These are phyloP conservation scores for Sporothrix curviconia DNA, from an alignment of 2,329 filamentous ascomycete species.

Conservation along the genomic window DNA sequence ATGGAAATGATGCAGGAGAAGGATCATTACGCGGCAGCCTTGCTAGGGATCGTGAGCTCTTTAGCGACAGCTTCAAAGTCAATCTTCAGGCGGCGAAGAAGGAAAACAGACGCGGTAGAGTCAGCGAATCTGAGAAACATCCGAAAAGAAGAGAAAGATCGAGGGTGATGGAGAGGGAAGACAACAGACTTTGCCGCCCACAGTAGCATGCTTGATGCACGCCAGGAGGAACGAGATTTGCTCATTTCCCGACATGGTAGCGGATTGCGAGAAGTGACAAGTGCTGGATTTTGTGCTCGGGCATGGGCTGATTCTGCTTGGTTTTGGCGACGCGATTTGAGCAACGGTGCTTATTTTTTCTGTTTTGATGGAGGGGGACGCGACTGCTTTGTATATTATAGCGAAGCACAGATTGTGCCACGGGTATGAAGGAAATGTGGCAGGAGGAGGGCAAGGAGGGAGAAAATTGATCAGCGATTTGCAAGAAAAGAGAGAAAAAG, in stretches of 20 bases:
- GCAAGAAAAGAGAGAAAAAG: too few relatives aligned
- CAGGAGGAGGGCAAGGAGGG: too few relatives aligned
- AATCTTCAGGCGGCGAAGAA: constrained; percentile 37
- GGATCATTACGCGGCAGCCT: constrained; percentile 57
- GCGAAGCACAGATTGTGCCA: too few relatives aligned
- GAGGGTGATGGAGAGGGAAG: not conserved
- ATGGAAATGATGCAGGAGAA: not conserved
- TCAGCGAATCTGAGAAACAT: not conserved
- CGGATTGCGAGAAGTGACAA: too few relatives aligned
- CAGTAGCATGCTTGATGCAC: constrained; percentile 55
- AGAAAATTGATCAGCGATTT: too few relatives aligned
- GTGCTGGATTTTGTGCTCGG: too few relatives aligned
- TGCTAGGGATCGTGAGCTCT: constrained; percentile 56
- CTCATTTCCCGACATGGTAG: constrained; percentile 46
- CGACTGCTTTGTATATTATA: too few relatives aligned
- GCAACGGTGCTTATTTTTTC: too few relatives aligned
- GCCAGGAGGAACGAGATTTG: constrained; percentile 58
- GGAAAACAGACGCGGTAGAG: not conserved
- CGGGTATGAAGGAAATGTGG: too few relatives aligned
- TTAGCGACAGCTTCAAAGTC: constrained; percentile 59
- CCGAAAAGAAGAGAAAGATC: not conserved
- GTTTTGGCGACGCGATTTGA: too few relatives aligned
- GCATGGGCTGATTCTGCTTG: too few relatives aligned
- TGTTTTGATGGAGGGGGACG: too few relatives aligned
- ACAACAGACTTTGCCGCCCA: constrained; percentile 49